These are phyloP conservation scores for Trichoderma citrinoviride DNA, from an alignment of 2,329 filamentous ascomycete species.

Conservation along the genomic window DNA sequence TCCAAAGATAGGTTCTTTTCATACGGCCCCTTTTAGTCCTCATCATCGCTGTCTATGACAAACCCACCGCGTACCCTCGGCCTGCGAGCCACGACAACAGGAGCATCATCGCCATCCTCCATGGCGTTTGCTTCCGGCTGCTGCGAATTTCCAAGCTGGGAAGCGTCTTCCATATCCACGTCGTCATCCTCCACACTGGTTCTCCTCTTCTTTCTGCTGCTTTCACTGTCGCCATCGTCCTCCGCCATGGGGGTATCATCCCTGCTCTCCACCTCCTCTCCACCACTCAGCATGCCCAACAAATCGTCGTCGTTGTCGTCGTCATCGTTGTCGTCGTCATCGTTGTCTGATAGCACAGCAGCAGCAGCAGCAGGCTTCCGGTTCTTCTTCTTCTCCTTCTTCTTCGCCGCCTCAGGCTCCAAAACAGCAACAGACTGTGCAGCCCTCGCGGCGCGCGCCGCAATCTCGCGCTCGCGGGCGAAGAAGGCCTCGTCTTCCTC, in stretches of 20 bases:
- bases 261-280: slow-evolving; percentile 23
- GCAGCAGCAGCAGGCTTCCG: slow-evolving; percentile 31
- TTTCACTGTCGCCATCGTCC: slow-evolving; percentile 30
- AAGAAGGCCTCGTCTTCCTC: slow-evolving; percentile 73
- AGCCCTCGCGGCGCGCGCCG: slow-evolving; percentile 50
- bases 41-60: slow-evolving; percentile 59
- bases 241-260: slow-evolving; percentile 30
- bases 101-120: slow-evolving; percentile 33
- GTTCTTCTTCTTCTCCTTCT: slow-evolving; percentile 30
- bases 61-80: slow-evolving; percentile 53
- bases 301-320: slow-evolving; percentile 31
- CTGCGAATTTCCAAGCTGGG: neutral
- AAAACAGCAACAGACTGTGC: slow-evolving; percentile 30
- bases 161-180: slow-evolving; percentile 30
- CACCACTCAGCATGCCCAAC: slow-evolving; percentile 26
- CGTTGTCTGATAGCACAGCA: slow-evolving; percentile 33
- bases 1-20: neutral
- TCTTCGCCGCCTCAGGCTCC: slow-evolving; percentile 21
- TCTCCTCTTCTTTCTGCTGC: slow-evolving; percentile 32
- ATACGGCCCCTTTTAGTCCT: slow-evolving; percentile 38
- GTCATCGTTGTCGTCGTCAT: slow-evolving; percentile 31
- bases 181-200: slow-evolving; percentile 28
- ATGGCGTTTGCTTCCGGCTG: slow-evolving; percentile 24
- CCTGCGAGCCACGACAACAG: slow-evolving; percentile 36
- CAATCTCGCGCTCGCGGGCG: slow-evolving; percentile 60